Evolutionary conservation across 345 rosid genomes (phyloP), one percentile per base, ranked within the genome.

Genomic region (Microthlaspi erraticum): DNA sequence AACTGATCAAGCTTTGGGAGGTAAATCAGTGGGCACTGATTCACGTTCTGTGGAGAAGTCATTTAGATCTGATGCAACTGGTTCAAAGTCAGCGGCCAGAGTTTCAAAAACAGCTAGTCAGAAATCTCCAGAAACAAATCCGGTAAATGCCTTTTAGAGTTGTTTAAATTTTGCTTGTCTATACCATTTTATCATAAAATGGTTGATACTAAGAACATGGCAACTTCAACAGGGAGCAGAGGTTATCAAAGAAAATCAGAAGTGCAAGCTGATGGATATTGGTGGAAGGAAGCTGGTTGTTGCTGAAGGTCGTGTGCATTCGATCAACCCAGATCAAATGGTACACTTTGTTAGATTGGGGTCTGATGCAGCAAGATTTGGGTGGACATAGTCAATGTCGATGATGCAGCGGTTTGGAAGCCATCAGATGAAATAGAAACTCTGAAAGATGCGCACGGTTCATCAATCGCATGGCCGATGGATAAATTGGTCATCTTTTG

Each of bases 401-500:
- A 26, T 52, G 36, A 29, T 29, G 58, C 37, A 29, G 36, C 5
- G 0, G 38, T 53, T 13, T 53, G 58, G 58, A 53, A 18, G 38
- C 1, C 1, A 53, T 19, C 58, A 2, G 10, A 53, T 29, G 57
- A 52, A 7, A 23, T 23, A 0, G 26, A 23, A 4, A 23, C 26
- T 23, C 26, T 23, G 26, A 23, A 23, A 23, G 26, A 32, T 14
- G 60, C 60, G 14, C 60, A 5, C 33, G 60, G 60, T n/a, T 14
- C 60, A 32, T 54, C 23, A 5, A 32, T 54, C 5, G 60, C 39
- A 54, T 54, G 60, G 41, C 60, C 41, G 33, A 14, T 54, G 1
- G 59, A 32, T 54, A 11, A 54, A 8, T n/a, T 54, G 12, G 39
- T 54, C 59, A 54, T 52, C 37, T 52, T 12, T 19, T 48, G 18